These are phyloP conservation scores for Colletotrichum horii DNA, from an alignment of 2,329 filamentous ascomycete species.

Conservation along the genomic window DNA sequence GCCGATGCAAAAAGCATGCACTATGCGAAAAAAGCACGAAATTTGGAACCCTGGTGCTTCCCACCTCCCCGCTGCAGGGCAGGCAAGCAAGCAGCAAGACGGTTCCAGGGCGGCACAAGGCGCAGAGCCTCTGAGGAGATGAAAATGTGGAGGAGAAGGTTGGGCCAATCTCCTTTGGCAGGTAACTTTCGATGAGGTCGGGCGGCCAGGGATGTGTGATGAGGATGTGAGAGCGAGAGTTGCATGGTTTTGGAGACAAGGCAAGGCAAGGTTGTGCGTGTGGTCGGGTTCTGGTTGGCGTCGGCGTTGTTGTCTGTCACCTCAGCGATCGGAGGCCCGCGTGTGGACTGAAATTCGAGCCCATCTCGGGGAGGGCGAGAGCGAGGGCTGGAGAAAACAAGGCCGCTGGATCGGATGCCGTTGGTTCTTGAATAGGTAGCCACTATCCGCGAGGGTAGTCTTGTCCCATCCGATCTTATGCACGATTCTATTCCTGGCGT, in stretches of 20 bases:
- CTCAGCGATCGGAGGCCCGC: background rate
- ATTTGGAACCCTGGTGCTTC: too few relatives aligned
- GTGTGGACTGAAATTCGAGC: constrained; percentile 7
- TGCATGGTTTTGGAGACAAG: background rate
- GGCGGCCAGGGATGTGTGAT: background rate
- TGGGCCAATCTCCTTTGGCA: background rate
- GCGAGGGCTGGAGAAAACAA: constrained; percentile 3
- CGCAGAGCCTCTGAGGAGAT: background rate
- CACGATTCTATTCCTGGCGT: constrained; percentile 12
- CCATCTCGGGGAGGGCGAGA: background rate
- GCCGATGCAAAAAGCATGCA: too few relatives aligned
- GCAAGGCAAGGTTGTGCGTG: background rate
- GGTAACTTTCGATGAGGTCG: background rate
- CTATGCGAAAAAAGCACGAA: too few relatives aligned
- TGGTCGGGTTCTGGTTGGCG: background rate
- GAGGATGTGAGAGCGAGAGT: background rate
- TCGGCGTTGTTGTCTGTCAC: background rate
- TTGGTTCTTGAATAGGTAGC: constrained; percentile 12
- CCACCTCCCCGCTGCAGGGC: background rate
- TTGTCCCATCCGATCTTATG: constrained; percentile 2
- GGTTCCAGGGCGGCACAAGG: background rate
- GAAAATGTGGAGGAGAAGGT: background rate
- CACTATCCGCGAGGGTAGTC: background rate
- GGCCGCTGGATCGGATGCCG: background rate
- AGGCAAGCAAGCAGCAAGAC: background rate